Percentiles rank a stretch among this genome's conserved stretches.
These are phyloP conservation scores for Vararia minispora DNA, from an alignment of 768 basidiomycete species.

Conservation along the genomic window DNA sequence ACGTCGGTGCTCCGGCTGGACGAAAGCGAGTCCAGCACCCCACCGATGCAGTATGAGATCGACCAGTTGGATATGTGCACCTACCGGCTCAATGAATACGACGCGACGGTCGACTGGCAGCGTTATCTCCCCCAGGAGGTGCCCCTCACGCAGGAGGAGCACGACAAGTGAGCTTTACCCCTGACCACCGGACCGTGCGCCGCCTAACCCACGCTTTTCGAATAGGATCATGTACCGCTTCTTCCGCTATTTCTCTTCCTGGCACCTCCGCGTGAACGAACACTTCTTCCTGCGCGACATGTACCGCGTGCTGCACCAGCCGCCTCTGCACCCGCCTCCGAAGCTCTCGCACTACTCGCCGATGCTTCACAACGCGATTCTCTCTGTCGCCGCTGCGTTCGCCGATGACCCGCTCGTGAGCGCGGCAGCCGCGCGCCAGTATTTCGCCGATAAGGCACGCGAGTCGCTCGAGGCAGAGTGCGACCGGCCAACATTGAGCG, in stretches of 20 bases:
- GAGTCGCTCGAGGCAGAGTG: constrained; percentile 28
- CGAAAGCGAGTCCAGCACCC: not conserved
- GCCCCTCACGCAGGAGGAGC: constrained; percentile 19
- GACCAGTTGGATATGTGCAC: too few species aligned
- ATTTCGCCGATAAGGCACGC: constrained; percentile 28
- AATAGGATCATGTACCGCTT: too few species aligned
- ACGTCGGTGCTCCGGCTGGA: constrained; percentile 4
- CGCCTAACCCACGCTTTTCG: constrained; percentile 21
- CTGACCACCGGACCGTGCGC: not conserved
- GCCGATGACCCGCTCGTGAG: constrained; percentile 26
- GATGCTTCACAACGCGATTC: constrained; percentile 58
- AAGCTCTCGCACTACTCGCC: constrained; percentile 56
- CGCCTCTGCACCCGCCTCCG: constrained; percentile 19
- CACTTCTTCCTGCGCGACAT: constrained; percentile 31
- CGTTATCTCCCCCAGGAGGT: constrained; percentile 22
- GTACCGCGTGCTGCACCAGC: constrained; percentile 24
- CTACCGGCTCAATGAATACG: constrained; percentile 2
- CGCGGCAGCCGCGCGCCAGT: constrained; percentile 17
- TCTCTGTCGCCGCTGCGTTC: constrained; percentile 31
- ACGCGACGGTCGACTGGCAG: constrained; percentile 17
- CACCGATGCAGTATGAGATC: not conserved
- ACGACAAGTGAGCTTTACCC: constrained; percentile 16
- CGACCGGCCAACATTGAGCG: constrained; percentile 28
- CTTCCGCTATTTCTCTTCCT: constrained; percentile 29
- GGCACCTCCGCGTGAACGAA: constrained; percentile 29